Evolutionary conservation across 495 filamentous ascomycete species (phyloP).

Genomic region (Lineolata rhizophorae): DNA sequence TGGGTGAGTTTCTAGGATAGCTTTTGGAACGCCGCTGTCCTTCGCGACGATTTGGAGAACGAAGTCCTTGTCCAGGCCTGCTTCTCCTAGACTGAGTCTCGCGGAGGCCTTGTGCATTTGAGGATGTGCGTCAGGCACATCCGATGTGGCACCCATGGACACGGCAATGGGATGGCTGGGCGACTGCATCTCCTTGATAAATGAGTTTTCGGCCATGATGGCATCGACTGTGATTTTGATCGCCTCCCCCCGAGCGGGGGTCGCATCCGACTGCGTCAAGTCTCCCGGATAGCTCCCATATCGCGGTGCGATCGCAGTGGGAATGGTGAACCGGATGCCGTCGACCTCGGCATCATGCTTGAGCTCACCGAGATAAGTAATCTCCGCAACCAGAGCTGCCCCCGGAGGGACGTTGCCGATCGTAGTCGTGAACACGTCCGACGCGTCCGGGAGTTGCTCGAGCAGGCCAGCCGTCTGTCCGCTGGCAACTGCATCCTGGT

Average conservation of each 20-base stretch:
- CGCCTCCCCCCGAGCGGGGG: constrained; percentile 13
- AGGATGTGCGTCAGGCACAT: constrained; percentile 21
- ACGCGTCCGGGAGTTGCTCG: constrained; percentile 30
- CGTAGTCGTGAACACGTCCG: constrained; percentile 41
- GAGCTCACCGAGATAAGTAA: constrained; percentile 44
- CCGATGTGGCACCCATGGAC: constrained; percentile 33
- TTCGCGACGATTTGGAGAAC: constrained; percentile 32
- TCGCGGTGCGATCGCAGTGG: constrained; percentile 36
- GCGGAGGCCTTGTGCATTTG: constrained; percentile 35
- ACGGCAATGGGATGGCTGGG: constrained; percentile 47
- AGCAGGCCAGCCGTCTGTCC: constrained; percentile 40
- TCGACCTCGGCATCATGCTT: constrained; percentile 41
- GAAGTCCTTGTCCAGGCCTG: constrained; percentile 28
- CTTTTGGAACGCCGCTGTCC: constrained; percentile 31
- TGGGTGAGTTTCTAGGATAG: constrained; percentile 40
- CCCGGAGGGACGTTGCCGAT: constrained; percentile 39
- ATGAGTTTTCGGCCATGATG: constrained; percentile 28
- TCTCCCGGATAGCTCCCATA: constrained; percentile 29
- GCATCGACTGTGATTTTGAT: constrained; percentile 39
- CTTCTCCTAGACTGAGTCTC: constrained; percentile 26
- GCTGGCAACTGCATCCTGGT: constrained; percentile 27
- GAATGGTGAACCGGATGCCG: constrained; percentile 41
- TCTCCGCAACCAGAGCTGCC: constrained; percentile 28
- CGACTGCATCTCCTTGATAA: constrained; percentile 36
- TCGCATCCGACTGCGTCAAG: constrained; percentile 6